These are phyloP conservation scores for Albugo laibachii DNA, from an alignment of 352 stramenopile genomes.

Conservation along the genomic window DNA sequence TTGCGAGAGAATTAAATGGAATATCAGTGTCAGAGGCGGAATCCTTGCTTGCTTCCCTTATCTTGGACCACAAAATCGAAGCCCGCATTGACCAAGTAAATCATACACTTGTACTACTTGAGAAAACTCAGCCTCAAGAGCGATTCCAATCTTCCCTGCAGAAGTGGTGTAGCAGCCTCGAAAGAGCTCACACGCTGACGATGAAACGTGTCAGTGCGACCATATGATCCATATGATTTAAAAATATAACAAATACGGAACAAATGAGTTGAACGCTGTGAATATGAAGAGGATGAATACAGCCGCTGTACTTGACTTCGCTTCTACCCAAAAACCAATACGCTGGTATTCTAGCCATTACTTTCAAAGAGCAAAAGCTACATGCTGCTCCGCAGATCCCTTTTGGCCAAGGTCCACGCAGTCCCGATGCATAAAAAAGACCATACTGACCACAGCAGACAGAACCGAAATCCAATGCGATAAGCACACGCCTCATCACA, in stretches of 20 bases:
- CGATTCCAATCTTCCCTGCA: too few species aligned
- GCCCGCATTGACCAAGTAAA: constrained; percentile 84
- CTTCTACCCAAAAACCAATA: constrained; percentile 1
- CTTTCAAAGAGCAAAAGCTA: too few species aligned
- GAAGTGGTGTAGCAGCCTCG: constrained; percentile 6
- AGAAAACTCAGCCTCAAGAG: constrained; percentile 2
- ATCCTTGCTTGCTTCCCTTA: constrained; percentile 79
- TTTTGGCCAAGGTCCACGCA: constrained; percentile 27
- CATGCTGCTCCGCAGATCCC: neutral
- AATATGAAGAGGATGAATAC: constrained; percentile 7
- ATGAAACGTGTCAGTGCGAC: neutral
- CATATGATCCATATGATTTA: constrained; percentile 3
- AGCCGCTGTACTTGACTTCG: neutral
- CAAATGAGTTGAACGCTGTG: constrained; percentile 5
- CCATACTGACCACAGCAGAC: constrained; percentile 62
- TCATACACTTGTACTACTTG: constrained; percentile 51
- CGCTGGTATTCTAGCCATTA: too few species aligned
- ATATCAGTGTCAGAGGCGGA: constrained; percentile 85
- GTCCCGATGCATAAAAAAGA: constrained; percentile 50
- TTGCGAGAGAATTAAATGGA: constrained; percentile 83
- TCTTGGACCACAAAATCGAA: constrained; percentile 85
- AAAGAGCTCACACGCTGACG: neutral
- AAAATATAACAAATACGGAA: constrained; percentile 5
- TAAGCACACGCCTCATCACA: constrained; percentile 71
- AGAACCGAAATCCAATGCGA: constrained; percentile 61